Conservation (phyloP, 169 alveolate species). For the Cryptosporidium tyzzeri region DNA sequence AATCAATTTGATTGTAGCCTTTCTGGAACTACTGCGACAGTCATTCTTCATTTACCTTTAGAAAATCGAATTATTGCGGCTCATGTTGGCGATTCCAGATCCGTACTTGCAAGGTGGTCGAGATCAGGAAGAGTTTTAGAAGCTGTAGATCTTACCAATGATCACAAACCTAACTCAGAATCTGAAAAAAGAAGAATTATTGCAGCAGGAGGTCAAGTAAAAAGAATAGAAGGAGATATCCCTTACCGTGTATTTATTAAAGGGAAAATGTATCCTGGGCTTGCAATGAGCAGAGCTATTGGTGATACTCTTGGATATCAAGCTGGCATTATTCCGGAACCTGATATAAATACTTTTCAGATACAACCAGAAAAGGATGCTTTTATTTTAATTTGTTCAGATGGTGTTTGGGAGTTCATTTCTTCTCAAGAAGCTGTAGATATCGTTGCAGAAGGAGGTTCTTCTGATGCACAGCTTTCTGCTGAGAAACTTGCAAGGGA, state of each 20-base stretch:
- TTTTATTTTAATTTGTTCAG: slow-evolving; percentile 85
- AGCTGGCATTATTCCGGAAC: slow-evolving; percentile 90
- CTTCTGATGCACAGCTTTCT: slow-evolving; percentile 80
- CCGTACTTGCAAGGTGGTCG: slow-evolving; percentile 84
- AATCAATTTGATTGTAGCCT: slow-evolving; percentile 83
- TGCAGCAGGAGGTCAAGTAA: slow-evolving; percentile 89
- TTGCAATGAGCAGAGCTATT: slow-evolving; percentile 92
- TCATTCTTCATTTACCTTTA: slow-evolving; percentile 76
- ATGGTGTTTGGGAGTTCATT: slow-evolving; percentile 90
- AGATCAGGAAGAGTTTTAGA: slow-evolving; percentile 77
- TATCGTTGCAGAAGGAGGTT: slow-evolving; percentile 81
- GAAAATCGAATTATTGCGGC: slow-evolving; percentile 82
- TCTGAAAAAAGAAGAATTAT: slow-evolving; percentile 86
- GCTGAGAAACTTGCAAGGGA: slow-evolving; percentile 88
- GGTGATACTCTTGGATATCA: slow-evolving; percentile 90
- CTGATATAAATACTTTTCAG: slow-evolving; percentile 77
- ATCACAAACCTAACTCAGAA: slow-evolving; percentile 86
- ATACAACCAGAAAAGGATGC: slow-evolving; percentile 80
- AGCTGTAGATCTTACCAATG: slow-evolving; percentile 84
- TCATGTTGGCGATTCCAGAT: slow-evolving; percentile 90
- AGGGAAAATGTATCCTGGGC: slow-evolving; percentile 87
- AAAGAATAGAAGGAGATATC: slow-evolving; percentile 84
- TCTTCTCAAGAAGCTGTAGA: slow-evolving; percentile 86
- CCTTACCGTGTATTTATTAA: slow-evolving; percentile 89
- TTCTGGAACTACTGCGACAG: slow-evolving; percentile 85